These are phyloP conservation scores for Phytopythium litorale DNA, from an alignment of 352 stramenopile genomes.

Conservation along the genomic window DNA sequence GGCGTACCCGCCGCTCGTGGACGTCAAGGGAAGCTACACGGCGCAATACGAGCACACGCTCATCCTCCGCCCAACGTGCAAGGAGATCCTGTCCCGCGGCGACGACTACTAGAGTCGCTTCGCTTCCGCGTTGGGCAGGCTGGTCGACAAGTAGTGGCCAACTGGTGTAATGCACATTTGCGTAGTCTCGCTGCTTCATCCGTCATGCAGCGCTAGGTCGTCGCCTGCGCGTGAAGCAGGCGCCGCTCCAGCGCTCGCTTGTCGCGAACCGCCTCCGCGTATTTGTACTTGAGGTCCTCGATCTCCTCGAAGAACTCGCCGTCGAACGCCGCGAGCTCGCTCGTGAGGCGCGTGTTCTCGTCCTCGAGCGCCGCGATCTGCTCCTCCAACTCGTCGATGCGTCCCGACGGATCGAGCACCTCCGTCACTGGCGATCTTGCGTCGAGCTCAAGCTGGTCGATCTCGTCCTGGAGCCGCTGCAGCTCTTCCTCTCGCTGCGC, in stretches of 20 bases:
- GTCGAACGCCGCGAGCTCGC: slow-evolving; percentile 90
- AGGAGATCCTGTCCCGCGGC: slow-evolving; percentile 97
- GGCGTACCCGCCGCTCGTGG: slow-evolving; percentile 95
- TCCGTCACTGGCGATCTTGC: background rate
- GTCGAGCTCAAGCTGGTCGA: slow-evolving; percentile 19
- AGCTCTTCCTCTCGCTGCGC: slow-evolving; percentile 25
- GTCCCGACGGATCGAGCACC: slow-evolving; percentile 9
- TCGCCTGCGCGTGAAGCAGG: slow-evolving; percentile 5
- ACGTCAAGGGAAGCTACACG: slow-evolving; percentile 95
- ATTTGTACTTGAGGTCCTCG: slow-evolving; percentile 95
- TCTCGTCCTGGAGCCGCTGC: slow-evolving; percentile 11
- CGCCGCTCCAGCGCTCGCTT: slow-evolving; percentile 58
- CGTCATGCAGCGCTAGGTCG: background rate
- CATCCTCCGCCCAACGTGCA: slow-evolving; percentile 95
- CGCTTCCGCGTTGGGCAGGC: background rate
- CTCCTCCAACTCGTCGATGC: slow-evolving; percentile 33
- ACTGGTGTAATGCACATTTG: background rate
- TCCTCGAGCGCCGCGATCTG: slow-evolving; percentile 42
- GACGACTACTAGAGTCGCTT: slow-evolving; percentile 94
- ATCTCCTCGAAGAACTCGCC: slow-evolving; percentile 96
- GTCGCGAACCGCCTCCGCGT: slow-evolving; percentile 82
- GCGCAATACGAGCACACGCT: slow-evolving; percentile 99
- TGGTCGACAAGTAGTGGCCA: background rate
- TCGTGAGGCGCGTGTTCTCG: slow-evolving; percentile 70
- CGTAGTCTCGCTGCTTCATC: background rate